These are phyloP conservation scores for Fonsecaea erecta DNA, from an alignment of 2,329 filamentous ascomycete species.

Conservation along the genomic window DNA sequence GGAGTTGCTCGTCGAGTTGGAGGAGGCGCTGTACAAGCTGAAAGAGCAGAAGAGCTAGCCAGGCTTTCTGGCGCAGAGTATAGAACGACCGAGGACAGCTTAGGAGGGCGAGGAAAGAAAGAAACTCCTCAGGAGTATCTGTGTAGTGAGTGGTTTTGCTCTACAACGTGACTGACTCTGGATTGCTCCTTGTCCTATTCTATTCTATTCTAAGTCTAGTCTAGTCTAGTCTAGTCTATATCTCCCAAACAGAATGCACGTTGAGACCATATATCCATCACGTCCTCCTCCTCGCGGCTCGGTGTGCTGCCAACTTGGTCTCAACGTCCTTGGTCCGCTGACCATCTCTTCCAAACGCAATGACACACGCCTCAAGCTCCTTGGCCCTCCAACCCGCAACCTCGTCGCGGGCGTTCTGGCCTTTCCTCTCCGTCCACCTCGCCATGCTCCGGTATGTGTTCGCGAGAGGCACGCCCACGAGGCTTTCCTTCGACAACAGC, in stretches of 20 bases:
- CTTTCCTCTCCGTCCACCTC: slow-evolving; percentile 31
- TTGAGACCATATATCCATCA: neutral
- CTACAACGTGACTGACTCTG: neutral
- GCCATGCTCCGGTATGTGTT: slow-evolving; percentile 34
- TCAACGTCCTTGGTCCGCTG: slow-evolving; percentile 22
- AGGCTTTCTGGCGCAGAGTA: too few relatives aligned
- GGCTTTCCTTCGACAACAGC: slow-evolving; percentile 32
- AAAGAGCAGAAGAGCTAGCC: neutral
- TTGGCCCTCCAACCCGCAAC: slow-evolving; percentile 27
- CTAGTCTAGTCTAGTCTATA: too few relatives aligned
- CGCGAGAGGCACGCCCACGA: slow-evolving; percentile 29
- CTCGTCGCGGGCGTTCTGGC: neutral
- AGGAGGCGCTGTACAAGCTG: slow-evolving; percentile 10
- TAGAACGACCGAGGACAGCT: too few relatives aligned
- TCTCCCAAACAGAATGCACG: too few relatives aligned
- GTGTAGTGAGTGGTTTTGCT: too few relatives aligned
- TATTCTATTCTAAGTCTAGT: neutral
- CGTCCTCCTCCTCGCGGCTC: neutral
- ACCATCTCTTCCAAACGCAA: slow-evolving; percentile 26
- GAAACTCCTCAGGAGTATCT: too few relatives aligned
- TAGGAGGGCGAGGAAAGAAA: too few relatives aligned
- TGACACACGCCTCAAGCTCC: slow-evolving; percentile 24
- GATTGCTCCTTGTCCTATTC: neutral
- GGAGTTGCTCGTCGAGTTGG: slow-evolving; percentile 17
- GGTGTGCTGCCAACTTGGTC: slow-evolving; percentile 11